Conservation (phyloP, 345 rosid species). For the Salix udensis region DNA sequence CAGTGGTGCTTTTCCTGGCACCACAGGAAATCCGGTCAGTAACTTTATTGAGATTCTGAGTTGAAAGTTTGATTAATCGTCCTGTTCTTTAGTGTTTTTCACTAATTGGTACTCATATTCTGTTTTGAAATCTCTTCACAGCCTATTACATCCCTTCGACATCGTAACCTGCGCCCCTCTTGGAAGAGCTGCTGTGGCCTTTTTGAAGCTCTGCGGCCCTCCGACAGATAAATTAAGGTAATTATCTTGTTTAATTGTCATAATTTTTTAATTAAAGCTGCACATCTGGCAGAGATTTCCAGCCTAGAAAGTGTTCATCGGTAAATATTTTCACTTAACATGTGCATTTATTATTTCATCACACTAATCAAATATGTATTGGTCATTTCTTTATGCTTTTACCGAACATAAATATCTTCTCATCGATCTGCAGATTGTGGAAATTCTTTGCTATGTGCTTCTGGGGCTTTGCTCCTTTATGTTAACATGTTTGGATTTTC, state of each 20-base stretch:
- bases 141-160: constrained; percentile 30
- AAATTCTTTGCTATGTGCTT: background rate
- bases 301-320: background rate
- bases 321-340: background rate
- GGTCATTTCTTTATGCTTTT: background rate
- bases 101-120: background rate
- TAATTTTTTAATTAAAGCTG: background rate
- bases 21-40: constrained; percentile 43
- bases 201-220: constrained; percentile 48
- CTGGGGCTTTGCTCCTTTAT: background rate
- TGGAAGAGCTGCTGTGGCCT: constrained; percentile 84
- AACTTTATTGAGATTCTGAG: background rate
- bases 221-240: constrained; percentile 19
- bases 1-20: constrained; percentile 25
- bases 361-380: background rate
- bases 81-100: background rate
- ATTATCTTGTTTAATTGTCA: too few species aligned
- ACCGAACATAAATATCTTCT: background rate
- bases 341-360: background rate
- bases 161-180: constrained; percentile 27
- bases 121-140: constrained; percentile 17
- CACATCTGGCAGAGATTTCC: background rate
- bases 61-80: background rate
- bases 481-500: background rate
- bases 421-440: background rate